Conservation (phyloP, 1,284 basidiomycete species). For the Cryptococcus wingfieldii region DNA sequence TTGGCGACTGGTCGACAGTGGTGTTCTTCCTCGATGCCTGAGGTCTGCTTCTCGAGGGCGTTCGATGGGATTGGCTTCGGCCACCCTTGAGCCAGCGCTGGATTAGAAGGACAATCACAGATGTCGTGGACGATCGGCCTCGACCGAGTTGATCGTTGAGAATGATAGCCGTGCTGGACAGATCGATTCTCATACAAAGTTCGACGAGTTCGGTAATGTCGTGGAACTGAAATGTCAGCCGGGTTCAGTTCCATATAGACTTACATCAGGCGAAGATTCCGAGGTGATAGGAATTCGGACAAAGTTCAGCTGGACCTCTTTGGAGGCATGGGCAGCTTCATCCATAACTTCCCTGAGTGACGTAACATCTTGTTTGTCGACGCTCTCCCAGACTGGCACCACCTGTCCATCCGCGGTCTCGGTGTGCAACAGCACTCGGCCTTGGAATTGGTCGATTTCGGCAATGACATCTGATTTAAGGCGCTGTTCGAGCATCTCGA, state of each 20-base stretch:
- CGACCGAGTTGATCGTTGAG: conserved; percentile 95
- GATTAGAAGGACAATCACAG: conserved; percentile 81
- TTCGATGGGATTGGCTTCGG: conserved; percentile 2
- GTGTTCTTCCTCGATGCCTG: conserved; percentile 7
- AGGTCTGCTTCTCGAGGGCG: conserved; percentile 12
- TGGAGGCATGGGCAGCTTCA: conserved; percentile 49
- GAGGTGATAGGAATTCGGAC: conserved; percentile 84
- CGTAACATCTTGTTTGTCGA: conserved; percentile 67
- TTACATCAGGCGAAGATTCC: conserved; percentile 52
- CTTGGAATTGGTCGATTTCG: conserved; percentile 78
- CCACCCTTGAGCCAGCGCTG: conserved; percentile 70
- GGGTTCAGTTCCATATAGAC: conserved; percentile 10
- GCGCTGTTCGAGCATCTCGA: conserved; percentile 87
- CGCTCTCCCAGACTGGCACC: conserved; percentile 93
- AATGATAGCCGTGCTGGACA: conserved; percentile 73
- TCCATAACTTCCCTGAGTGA: conserved; percentile 90
- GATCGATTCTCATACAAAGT: conserved; percentile 70
- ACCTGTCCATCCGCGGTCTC: conserved; percentile 85
- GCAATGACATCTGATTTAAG: conserved; percentile 82
- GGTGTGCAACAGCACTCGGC: conserved; percentile 78
- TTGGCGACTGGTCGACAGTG: conserved; percentile 11
- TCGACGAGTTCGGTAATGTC: conserved; percentile 68
- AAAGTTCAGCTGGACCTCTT: conserved; percentile 61
- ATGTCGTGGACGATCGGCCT: conserved; percentile 86
- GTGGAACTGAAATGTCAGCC: conserved; percentile 47